Conservation (phyloP, 768 basidiomycete species). For the Boletales sp. region DNA sequence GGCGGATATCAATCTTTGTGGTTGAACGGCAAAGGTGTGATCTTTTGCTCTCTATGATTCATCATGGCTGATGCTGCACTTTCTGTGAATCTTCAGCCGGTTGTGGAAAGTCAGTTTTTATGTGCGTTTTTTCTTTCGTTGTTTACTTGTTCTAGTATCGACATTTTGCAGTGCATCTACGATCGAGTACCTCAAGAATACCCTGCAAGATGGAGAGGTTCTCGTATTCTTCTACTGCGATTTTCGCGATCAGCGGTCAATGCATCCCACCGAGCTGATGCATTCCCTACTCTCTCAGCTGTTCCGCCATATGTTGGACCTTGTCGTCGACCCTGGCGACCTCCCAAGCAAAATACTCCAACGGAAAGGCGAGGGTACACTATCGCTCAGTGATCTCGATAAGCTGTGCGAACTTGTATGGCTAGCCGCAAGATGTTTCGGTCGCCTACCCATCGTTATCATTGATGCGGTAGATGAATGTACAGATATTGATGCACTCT, state of each 20-base stretch:
- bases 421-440: not conserved
- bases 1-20: not conserved
- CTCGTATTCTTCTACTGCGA: conserved; percentile 10
- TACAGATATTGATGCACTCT: not conserved
- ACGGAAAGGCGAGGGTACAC: not conserved
- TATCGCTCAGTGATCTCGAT: not conserved
- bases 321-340: not conserved
- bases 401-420: not conserved
- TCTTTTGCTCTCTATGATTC: not conserved
- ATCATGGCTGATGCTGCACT: not conserved
- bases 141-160: not conserved
- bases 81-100: not conserved
- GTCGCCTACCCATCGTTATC: not conserved
- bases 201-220: not conserved
- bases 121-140: not conserved
- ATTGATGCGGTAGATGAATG: conserved; percentile 6
- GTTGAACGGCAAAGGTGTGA: not conserved
- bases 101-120: not conserved
- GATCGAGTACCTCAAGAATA: not conserved
- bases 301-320: not conserved
- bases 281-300: conserved; percentile 8
- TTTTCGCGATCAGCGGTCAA: not conserved
- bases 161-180: not conserved
- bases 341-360: not conserved
- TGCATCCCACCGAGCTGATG: not conserved